Evolutionary conservation across 257 asterid species (phyloP).

Genomic region (Jacaranda mimosifolia): DNA sequence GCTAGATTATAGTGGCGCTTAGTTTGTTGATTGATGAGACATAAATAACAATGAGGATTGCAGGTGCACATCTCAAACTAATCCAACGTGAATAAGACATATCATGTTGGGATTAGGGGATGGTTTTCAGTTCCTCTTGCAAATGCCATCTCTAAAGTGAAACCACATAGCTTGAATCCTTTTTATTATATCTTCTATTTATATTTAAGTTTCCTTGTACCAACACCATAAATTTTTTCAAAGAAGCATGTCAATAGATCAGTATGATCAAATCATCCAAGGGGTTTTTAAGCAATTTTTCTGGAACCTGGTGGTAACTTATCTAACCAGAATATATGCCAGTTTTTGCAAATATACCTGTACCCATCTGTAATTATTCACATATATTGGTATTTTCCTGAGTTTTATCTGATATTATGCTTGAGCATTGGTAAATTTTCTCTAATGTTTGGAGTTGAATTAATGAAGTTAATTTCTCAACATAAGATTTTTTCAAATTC

Average conservation of each 20-base stretch:
- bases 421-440: background rate
- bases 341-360: no score
- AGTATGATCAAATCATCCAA: no score
- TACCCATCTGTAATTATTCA: no score
- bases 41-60: background rate
- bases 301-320: no score
- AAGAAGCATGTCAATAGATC: no score
- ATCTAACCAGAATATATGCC: no score
- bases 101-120: conserved; percentile 15
- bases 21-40: conserved; percentile 4
- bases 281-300: no score
- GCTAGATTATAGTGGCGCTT: no score
- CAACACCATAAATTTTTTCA: no score
- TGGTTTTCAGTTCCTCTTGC: background rate
- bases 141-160: conserved; percentile 24
- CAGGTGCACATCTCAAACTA: conserved; percentile 9
- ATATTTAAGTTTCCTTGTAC: background rate
- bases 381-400: no score
- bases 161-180: conserved; percentile 18
- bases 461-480: conserved; percentile 19
- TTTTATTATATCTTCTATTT: background rate
- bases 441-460: conserved; percentile 6
- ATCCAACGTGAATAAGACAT: background rate
- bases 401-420: no score
- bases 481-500: conserved; percentile 16